Base-by-base conservation (phyloP, 2,329 filamentous ascomycete genomes). In the Penicillium sp. region DNA sequence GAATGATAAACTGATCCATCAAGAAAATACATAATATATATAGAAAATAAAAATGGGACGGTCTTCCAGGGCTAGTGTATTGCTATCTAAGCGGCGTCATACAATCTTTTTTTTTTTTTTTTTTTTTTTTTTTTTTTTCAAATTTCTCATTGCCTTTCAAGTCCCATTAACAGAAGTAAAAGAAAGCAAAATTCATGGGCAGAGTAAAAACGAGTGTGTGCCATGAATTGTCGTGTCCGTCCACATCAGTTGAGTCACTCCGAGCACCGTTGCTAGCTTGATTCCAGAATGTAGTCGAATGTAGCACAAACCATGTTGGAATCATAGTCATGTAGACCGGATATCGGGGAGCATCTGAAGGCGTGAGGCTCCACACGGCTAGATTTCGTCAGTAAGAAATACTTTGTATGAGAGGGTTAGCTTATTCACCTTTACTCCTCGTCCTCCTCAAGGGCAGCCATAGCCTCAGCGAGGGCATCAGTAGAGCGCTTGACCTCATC, bases 401-500 rank as follows among this genome's bases (percentile, higher is more conserved):
- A 3, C 47, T 20, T n/a, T 2, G n/a, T 14, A 5, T n/a, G 20
- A 14, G n/a, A 14, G 42, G 18, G 27, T 11, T 11, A 27, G 26
- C 44, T 11, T 2, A 26, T 46, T 47, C 51, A 65, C 67, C 40
- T 64, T 60, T 62, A 64, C 59, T 69, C 57, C 29, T 67, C 61
- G 22, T 69, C 57, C 26, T 67, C 61, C 22, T 69, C 63, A 40
- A 72, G 57, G 27, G 63, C 66, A 57, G 68, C 67, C 66, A 72
- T 67, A 26, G 69, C 68, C n/a, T 67, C 57, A 2, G 67, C 67
- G 27, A 72, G 65, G 31, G 66, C 68, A 49, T 71, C 68, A 44
- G 67, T 66, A 35, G 69, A 65, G 59, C 68, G 69, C 57, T 70
- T 70, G 45, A 70, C 65, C 29, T 82, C 75, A 65, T 86, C 80